Evolutionary conservation across 2,329 filamentous ascomycete species (phyloP).

Genomic region (Seiridium cupressi): DNA sequence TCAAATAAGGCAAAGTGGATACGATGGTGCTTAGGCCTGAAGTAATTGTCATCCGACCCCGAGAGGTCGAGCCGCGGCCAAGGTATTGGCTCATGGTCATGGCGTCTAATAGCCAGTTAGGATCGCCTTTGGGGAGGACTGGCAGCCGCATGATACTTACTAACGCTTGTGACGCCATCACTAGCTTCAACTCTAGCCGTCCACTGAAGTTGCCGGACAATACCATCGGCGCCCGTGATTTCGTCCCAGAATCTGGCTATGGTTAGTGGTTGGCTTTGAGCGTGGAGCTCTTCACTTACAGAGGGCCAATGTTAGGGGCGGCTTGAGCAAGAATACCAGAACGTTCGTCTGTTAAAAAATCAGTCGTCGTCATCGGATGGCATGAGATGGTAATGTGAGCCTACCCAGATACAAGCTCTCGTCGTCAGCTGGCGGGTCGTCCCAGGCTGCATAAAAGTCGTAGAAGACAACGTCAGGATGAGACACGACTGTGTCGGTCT

Average conservation of each 20-base stretch:
- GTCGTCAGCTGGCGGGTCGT: constrained; percentile 43
- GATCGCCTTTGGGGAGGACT: too few relatives aligned
- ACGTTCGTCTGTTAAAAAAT: constrained; percentile 32
- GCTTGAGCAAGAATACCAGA: constrained; percentile 63
- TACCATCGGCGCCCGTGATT: constrained; percentile 55
- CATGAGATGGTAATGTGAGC: constrained; percentile 10
- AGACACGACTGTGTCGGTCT: constrained; percentile 45
- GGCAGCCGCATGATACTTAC: constrained; percentile 20
- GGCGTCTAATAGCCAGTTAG: constrained; percentile 29
- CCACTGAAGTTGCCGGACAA: constrained; percentile 63
- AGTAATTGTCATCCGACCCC: constrained; percentile 61
- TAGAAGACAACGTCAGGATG: constrained; percentile 55
- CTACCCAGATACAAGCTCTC: constrained; percentile 41
- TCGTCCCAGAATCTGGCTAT: constrained; percentile 50
- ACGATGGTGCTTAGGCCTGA: constrained; percentile 56
- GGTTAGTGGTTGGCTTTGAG: not conserved
- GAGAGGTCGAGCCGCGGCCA: constrained; percentile 60
- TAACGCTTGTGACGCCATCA: constrained; percentile 32
- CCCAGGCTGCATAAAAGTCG: constrained; percentile 64
- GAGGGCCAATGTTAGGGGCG: constrained; percentile 63
- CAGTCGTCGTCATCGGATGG: constrained; percentile 6
- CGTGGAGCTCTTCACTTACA: constrained; percentile 31
- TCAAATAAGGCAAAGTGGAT: constrained; percentile 57
- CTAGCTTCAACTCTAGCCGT: constrained; percentile 63
- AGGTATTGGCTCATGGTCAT: constrained; percentile 62